These are phyloP conservation scores for Microsporum ferrugineum DNA, from an alignment of 2,329 filamentous ascomycete genomes.

Conservation along the genomic window DNA sequence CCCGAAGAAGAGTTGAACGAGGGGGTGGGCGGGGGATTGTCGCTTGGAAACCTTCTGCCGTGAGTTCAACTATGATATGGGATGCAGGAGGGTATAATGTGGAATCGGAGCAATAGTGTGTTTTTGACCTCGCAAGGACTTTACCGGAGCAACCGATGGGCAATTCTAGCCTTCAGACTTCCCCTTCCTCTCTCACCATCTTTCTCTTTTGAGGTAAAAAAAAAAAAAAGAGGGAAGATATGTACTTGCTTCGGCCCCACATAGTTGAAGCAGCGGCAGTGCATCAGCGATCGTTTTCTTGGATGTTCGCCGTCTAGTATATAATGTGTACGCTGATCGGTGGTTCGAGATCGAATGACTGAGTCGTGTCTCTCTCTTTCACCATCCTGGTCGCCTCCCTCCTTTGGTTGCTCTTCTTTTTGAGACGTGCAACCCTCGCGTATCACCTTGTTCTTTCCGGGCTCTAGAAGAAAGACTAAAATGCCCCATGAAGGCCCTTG, in stretches of 20 bases:
- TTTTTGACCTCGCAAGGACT: background rate
- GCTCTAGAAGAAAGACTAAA: slow-evolving; percentile 3
- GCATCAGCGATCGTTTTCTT: background rate
- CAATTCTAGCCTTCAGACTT: background rate
- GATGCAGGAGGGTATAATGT: background rate
- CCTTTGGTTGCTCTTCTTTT: background rate
- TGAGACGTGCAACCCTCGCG: background rate
- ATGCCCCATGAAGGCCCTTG: background rate
- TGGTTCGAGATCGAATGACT: background rate
- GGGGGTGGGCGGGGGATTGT: background rate
- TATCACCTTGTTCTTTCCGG: background rate
- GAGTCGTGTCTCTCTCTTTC: background rate
- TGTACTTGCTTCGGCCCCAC: background rate
- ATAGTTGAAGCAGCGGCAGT: background rate
- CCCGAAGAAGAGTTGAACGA: background rate
- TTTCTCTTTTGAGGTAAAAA: background rate
- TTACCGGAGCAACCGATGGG: background rate
- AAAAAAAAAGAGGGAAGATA: background rate
- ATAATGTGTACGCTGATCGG: background rate
- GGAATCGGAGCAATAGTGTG: background rate
- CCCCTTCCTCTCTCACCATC: background rate
- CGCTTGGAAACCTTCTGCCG: background rate
- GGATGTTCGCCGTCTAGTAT: background rate
- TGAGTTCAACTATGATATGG: background rate
- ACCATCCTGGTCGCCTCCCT: background rate